Evolutionary conservation across 306 rosid species (phyloP), one percentile per base, ranked within the genome.

Genomic region (Astragalus membranaceus): DNA sequence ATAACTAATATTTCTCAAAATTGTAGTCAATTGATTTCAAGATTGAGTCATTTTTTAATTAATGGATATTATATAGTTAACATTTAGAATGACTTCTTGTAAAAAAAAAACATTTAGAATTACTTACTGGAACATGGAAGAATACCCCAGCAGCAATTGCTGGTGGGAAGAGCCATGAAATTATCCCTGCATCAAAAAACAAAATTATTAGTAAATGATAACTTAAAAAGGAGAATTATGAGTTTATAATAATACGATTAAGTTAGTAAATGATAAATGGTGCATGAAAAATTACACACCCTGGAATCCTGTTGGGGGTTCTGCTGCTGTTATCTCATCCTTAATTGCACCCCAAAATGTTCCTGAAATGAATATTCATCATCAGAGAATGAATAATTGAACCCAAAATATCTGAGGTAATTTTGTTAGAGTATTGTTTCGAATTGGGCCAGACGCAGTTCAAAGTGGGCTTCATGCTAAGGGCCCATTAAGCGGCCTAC

Each of bases 111-210:
- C 20, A 16, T 64, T 32, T 29, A 26, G 11, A 49, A 73, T 73
- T 94, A 94, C 98, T 70, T 94, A 94, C 98, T 84, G 95, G 97
- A 68, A 78, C 95, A 80, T 91, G 52, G 83, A 90, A 83, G 79
- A 48, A 87, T 84, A 88, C 78, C 54, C 86, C 96, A 35, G 94
- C 89, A 37, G 87, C 92, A 79, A 90, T 76, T 76, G 85, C 97
- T 35, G 98, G 97, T 53, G 87, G 92, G 73, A 84, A 94, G 69
- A 87, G 86, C 96, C 92, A 90, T n/a, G 97, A 90, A 70, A 90
- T 90, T 30, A 90, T 7, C 48, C 97, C 95, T 90, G 84, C 75
- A 74, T n/a, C 17, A 63, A 11, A 41, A 23, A 65, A 55, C 23
- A 16, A 76, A 76, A 9, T 70, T 79, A 50, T 46, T 68, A 52